Evolutionary conservation across 331 rosid genomes (phyloP).

Genomic region (Cydonia oblonga): DNA sequence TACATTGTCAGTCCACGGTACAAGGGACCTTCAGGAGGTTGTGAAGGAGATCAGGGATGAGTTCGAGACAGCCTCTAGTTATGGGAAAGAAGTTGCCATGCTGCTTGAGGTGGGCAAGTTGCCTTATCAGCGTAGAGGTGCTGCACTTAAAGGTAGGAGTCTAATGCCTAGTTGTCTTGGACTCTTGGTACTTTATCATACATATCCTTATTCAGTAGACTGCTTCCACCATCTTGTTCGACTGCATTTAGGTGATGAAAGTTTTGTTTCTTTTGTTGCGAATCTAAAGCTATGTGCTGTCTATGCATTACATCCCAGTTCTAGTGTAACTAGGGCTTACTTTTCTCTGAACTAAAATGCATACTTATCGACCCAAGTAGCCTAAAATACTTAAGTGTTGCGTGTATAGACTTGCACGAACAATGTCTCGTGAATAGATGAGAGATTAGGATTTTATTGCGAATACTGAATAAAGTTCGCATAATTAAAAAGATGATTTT

Average conservation of each 20-base stretch:
- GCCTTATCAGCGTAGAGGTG: slow-evolving; percentile 57
- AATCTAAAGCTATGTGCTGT: not conserved
- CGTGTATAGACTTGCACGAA: not conserved
- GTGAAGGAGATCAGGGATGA: slow-evolving; percentile 74
- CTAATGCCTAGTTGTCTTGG: not conserved
- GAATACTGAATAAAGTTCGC: not conserved
- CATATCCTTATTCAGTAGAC: not conserved
- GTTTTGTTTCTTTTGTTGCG: not conserved
- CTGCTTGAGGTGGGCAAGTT: slow-evolving; percentile 84
- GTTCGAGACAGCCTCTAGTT: slow-evolving; percentile 69
- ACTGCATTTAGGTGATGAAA: not conserved
- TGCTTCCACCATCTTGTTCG: not conserved
- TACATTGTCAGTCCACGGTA: slow-evolving; percentile 56
- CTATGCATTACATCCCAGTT: not conserved
- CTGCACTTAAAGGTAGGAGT: slow-evolving; percentile 57
- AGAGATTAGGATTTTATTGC: not conserved
- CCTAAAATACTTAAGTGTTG: not conserved
- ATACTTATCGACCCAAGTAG: not conserved
- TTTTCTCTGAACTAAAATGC: not conserved
- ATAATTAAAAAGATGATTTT: not conserved
- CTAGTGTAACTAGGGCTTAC: not conserved
- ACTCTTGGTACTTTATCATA: not conserved
- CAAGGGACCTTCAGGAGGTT: slow-evolving; percentile 77
- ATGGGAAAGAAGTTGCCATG: slow-evolving; percentile 77
- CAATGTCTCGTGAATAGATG: not conserved